Evolutionary conservation across 306 rosid species (phyloP).

Genomic region (Lithocarpus polystachyus): DNA sequence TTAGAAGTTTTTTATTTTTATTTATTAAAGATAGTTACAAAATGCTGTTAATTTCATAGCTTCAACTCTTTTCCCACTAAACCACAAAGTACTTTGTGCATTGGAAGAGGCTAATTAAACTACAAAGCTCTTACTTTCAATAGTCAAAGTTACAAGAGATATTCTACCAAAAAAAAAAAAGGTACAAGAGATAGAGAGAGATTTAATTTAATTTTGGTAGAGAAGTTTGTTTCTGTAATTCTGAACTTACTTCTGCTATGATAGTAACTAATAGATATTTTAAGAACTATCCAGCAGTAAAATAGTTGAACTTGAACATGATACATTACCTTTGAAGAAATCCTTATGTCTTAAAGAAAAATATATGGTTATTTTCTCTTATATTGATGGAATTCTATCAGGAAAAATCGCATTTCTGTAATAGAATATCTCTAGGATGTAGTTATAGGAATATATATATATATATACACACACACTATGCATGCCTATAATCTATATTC

Average conservation of each 20-base stretch:
- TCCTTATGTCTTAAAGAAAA: background rate
- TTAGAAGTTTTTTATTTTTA: background rate
- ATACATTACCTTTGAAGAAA: background rate
- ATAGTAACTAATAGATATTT: too few species aligned
- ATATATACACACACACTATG: too few species aligned
- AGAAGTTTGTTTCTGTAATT: too few species aligned
- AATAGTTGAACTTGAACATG: background rate
- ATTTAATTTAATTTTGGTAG: background rate
- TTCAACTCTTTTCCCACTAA: too few species aligned
- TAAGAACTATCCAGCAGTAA: background rate
- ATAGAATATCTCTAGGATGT: too few species aligned
- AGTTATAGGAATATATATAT: background rate
- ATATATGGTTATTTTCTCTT: background rate
- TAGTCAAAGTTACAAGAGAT: background rate
- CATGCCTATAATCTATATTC: too few species aligned
- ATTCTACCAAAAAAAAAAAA: too few species aligned
- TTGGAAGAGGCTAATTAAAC: accelerated
- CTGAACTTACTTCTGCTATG: too few species aligned
- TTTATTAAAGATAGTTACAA: background rate
- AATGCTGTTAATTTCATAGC: too few species aligned
- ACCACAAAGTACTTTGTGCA: too few species aligned
- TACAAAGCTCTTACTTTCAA: background rate
- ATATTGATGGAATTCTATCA: background rate
- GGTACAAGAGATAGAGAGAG: background rate
- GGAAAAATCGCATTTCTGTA: background rate